phyloP scores from a whole-genome alignment of 1,139 yeast species.

The Kodamaea sp. region DNA sequence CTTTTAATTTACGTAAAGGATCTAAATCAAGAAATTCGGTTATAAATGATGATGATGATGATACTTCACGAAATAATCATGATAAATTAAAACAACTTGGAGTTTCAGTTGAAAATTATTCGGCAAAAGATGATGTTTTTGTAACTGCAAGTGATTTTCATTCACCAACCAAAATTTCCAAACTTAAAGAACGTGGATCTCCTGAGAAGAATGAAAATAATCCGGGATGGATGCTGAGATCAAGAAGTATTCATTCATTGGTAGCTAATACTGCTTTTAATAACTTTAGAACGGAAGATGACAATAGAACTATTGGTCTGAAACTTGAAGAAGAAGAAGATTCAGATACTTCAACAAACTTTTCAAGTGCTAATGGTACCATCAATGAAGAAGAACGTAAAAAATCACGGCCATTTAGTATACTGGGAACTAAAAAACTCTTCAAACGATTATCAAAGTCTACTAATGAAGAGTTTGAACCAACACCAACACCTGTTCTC shows the following conservation, averaged over 20 bases:
- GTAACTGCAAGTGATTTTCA: slow-evolving; percentile 7
- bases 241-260: slow-evolving; percentile 24
- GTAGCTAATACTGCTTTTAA: slow-evolving; percentile 43
- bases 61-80: not conserved
- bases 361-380: not conserved
- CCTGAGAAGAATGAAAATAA: slow-evolving; percentile 14
- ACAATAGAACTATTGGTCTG: not conserved
- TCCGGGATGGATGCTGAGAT: slow-evolving; percentile 6
- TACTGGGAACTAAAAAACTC: slow-evolving; percentile 27
- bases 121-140: slow-evolving; percentile 4
- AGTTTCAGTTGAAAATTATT: too few species aligned
- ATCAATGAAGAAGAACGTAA: slow-evolving; percentile 13
- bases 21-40: slow-evolving; percentile 1
- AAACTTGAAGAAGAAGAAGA: not conserved
- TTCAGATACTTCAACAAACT: not conserved
- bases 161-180: not conserved
- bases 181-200: slow-evolving; percentile 17
- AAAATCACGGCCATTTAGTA: slow-evolving; percentile 25
- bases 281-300: slow-evolving; percentile 29
- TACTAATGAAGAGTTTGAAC: not conserved
- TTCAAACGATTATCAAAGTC: slow-evolving; percentile 36
- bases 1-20: slow-evolving; percentile 15
- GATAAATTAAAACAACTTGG: too few species aligned
- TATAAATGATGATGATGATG: slow-evolving; percentile 2
- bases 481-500: slow-evolving; percentile 4